Conservation (phyloP, 805 yeast genomes). For the Candida krabiensis region DNA sequence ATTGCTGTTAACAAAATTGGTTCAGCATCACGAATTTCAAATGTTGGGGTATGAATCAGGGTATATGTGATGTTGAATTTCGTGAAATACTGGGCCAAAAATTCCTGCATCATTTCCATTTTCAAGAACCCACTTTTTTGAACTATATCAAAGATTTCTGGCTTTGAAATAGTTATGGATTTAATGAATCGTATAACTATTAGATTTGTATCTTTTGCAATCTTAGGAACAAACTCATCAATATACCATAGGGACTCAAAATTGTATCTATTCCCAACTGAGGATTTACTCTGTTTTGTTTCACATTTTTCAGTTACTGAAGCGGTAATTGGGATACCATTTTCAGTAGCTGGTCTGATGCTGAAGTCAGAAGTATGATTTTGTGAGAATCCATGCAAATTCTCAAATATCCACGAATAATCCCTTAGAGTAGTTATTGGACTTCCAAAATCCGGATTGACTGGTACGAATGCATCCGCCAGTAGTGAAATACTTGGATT, state of each 20-base stretch:
- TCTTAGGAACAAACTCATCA: conserved; percentile 3
- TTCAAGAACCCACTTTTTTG: conserved; percentile 6
- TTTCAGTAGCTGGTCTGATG: neutral
- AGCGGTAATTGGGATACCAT: neutral
- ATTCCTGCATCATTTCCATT: conserved; percentile 7
- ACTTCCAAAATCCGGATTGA: conserved; percentile 9
- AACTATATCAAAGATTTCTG: neutral
- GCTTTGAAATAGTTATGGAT: conserved; percentile 1
- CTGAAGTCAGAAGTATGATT: neutral
- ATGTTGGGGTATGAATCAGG: conserved; percentile 13
- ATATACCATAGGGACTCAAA: conserved; percentile 5
- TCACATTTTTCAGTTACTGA: neutral
- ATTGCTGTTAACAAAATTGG: conserved; percentile 6
- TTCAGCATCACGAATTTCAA: conserved; percentile 5
- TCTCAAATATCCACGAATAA: conserved; percentile 12
- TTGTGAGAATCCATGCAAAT: neutral
- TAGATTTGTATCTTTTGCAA: conserved; percentile 1
- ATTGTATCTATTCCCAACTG: conserved; percentile 6
- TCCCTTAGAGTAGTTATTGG: conserved; percentile 9
- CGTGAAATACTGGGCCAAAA: conserved; percentile 8
- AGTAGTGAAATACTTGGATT: neutral
- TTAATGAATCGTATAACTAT: conserved; percentile 6
- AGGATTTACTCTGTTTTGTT: neutral
- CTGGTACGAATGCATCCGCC: neutral
- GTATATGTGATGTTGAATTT: conserved; percentile 15